Conservation (phyloP, 2,329 filamentous ascomycete genomes). For the Chaetomium strumarium region DNA sequence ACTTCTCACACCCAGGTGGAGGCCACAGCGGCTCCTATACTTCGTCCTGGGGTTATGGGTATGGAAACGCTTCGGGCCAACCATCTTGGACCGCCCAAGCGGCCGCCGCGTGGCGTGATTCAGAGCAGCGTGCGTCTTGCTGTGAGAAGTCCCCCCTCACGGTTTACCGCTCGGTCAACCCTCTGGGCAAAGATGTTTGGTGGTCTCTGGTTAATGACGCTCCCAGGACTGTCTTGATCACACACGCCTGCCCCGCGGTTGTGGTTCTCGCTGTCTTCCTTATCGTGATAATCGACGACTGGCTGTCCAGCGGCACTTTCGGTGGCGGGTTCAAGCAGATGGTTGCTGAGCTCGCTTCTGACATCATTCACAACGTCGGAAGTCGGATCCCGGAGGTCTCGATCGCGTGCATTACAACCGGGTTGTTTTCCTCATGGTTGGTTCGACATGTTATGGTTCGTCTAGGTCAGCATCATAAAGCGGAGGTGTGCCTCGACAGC, state of each 20-base stretch:
- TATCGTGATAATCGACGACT: neutral
- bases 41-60: neutral
- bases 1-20: neutral
- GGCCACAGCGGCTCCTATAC: neutral
- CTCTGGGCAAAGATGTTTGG: neutral
- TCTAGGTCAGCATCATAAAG: neutral
- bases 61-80: neutral
- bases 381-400: neutral
- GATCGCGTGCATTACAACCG: conserved; percentile 3
- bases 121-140: neutral
- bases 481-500: neutral
- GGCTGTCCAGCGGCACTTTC: neutral
- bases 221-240: neutral
- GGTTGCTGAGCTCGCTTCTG: neutral
- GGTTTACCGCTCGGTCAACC: neutral
- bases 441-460: conserved; percentile 4
- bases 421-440: conserved; percentile 12
- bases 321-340: neutral
- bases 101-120: neutral
- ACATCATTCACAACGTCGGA: neutral
- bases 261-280: neutral
- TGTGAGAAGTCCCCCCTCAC: neutral
- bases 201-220: neutral
- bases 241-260: neutral
- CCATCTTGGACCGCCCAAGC: neutral